phyloP scores from a whole-genome alignment of 2,329 filamentous ascomycete genomes.

The Exophiala sideris region DNA sequence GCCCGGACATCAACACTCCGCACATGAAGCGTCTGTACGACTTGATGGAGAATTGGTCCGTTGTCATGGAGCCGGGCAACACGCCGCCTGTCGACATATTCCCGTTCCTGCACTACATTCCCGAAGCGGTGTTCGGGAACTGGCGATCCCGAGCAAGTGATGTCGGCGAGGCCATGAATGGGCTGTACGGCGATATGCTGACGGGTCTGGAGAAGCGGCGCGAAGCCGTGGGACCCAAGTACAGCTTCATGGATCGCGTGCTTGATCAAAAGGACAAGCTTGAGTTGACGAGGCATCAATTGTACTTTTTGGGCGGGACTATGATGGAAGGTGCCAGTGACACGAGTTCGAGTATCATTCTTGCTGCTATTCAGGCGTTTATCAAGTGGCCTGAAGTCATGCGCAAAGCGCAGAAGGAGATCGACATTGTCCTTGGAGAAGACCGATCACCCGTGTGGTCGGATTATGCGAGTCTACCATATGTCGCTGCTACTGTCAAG shows the following conservation, averaged over 20 bases:
- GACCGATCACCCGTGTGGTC: conserved; percentile 33
- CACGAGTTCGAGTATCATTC: conserved; percentile 38
- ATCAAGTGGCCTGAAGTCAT: conserved; percentile 49
- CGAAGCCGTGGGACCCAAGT: conserved; percentile 23
- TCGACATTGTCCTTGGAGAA: conserved; percentile 38
- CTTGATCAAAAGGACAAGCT: conserved; percentile 36
- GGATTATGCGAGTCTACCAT: conserved; percentile 33
- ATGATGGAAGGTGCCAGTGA: conserved; percentile 38
- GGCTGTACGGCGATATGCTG: conserved; percentile 39
- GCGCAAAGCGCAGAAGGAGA: conserved; percentile 42
- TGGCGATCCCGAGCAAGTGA: conserved; percentile 37
- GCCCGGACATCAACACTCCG: conserved; percentile 30
- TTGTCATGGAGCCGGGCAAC: conserved; percentile 46
- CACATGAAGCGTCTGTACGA: conserved; percentile 41
- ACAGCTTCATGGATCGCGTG: conserved; percentile 41
- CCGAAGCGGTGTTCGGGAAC: conserved; percentile 40
- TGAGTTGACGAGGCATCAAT: conserved; percentile 37
- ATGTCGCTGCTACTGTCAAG: conserved; percentile 33
- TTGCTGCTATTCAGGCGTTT: conserved; percentile 42
- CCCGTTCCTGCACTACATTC: conserved; percentile 43
- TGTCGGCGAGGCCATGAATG: conserved; percentile 42
- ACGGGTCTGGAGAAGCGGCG: conserved; percentile 35
- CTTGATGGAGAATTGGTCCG: conserved; percentile 44
- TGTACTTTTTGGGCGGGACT: conserved; percentile 35
- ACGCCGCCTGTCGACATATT: conserved; percentile 51